Base-by-base conservation (phyloP, 306 rosid species). In the Vigna radiata region DNA sequence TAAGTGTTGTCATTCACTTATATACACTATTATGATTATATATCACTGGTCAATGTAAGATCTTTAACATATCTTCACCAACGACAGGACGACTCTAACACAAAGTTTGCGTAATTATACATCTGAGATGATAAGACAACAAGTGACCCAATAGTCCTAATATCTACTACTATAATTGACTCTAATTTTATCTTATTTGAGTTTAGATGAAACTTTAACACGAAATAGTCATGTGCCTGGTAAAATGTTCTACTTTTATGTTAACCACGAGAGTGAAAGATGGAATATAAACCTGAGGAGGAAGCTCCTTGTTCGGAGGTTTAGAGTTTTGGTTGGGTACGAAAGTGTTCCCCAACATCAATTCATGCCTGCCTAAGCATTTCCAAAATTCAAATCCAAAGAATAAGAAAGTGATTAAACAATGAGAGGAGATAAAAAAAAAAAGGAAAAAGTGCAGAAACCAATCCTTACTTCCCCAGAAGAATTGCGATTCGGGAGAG, bases 261-360 rank as follows among this genome's bases (percentile, higher is more conserved):
- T 11, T n/a, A 17, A n/a, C 23, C 18, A 8, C 2, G 58, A 52
- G 58, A 52, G 7, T 52, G 58, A 52, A 54, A 18, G 60, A 54
- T 54, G 29, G 33, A 21, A 21, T 55, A 70, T 41, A 66, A 73
- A 91, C 98, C 98, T 88, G 83, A 43, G 97, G 97, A 17, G 84
- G 87, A 73, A 92, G 83, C 90, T 94, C 98, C 75, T 82, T 88
- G 79, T 85, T 88, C 39, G 96, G 98, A 85, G 97, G 93, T 68
- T 68, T 87, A 7, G 46, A 82, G 65, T 89, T 86, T 21, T 54
- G 83, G 65, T 87, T 79, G 1, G 91, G 78, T 21, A 58, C 70
- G 70, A 89, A 94, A 80, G 96, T 90, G 83, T 88, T 89, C 81
- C 98, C 98, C 89, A 94, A 59, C 62, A 77, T 71, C 23, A 94